Base-by-base conservation (phyloP, 257 asterid genomes). In the Gynochthodes officinalis region DNA sequence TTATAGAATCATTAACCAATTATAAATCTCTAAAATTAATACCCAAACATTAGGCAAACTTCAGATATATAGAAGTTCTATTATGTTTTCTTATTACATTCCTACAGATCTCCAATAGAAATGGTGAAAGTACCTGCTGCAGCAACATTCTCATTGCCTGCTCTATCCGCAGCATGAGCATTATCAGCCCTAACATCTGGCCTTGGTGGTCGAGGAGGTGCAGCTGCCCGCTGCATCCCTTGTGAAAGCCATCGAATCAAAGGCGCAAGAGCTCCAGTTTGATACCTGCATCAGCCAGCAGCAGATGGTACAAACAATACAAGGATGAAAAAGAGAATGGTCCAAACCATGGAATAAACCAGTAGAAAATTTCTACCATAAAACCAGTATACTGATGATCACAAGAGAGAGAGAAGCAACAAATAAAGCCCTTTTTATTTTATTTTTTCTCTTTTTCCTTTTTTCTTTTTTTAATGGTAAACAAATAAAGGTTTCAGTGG, bases 231-330 rank as follows among this genome's bases (percentile, higher is more conserved):
- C 70, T 82, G 91, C 98, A 93, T 93, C 72, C 98, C 97, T 83
- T 89, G 98, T 64, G 98, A 88, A 78, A 93, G 97, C 98, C 97
- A 93, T 76, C 92, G 82, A 73, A 91, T 71, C 28, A 93, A 87
- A 39, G 98, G 98, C 52, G 97, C 90, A 68, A 93, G 96, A 74
- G 96, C 98, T 84, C 97, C 98, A 55, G 98, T 93, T 83, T 93
- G 98, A 81, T 93, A 91, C 64, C 97, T 93, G 84, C 69, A 82
- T 74, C 52, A 71, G 27, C 76, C 75, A 83, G 78, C 30, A 72
- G 46, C 72, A 71, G 60, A 76, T 61, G 49, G 30, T 63, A 21
- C 68, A 7, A 18, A 35, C 18, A 39, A 25, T 6, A 25, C 19
- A 58, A 25, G 39, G 11, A 52, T 35, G 39, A 37, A n/a, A 42